Conservation (phyloP, 495 filamentous ascomycete species). For the Xylaria telfairii region DNA sequence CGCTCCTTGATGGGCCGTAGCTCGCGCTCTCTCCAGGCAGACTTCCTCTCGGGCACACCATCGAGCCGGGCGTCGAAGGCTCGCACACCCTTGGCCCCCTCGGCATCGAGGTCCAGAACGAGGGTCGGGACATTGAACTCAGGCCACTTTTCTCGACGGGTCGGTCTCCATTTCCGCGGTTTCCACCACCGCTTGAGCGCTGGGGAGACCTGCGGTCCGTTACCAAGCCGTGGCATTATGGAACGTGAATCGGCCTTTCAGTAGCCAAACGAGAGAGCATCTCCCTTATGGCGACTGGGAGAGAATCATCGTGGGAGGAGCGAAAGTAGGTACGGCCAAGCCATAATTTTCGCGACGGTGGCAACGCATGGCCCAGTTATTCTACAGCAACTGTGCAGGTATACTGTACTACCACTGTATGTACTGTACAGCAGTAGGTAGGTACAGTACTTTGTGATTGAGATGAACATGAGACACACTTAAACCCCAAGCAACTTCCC, state of each 20-base stretch:
- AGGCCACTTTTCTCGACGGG: background rate
- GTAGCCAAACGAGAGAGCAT: background rate
- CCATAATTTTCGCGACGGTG: background rate
- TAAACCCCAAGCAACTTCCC: too few relatives aligned
- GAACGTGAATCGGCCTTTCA: conserved; percentile 4
- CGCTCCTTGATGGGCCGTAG: conserved; percentile 22
- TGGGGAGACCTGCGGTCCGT: conserved; percentile 9
- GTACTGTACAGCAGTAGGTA: too few relatives aligned
- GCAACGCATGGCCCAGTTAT: background rate
- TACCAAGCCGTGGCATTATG: conserved; percentile 30
- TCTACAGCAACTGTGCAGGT: too few relatives aligned
- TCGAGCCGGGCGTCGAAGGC: conserved; percentile 25
- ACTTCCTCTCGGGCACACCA: conserved; percentile 5
- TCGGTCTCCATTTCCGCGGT: background rate
- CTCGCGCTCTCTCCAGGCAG: background rate
- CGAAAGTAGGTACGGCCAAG: background rate
- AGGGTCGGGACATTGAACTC: conserved; percentile 28
- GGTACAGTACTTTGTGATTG: too few relatives aligned
- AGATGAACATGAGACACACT: too few relatives aligned
- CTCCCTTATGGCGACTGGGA: background rate
- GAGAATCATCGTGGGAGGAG: background rate
- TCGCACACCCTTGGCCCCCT: conserved; percentile 32
- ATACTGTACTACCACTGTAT: too few relatives aligned
- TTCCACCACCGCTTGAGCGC: conserved; percentile 11
- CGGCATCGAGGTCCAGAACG: conserved; percentile 40